Evolutionary conservation across 805 yeast genomes (phyloP), one percentile per base, ranked within the genome.

Genomic region (Candida coleopterorum): DNA sequence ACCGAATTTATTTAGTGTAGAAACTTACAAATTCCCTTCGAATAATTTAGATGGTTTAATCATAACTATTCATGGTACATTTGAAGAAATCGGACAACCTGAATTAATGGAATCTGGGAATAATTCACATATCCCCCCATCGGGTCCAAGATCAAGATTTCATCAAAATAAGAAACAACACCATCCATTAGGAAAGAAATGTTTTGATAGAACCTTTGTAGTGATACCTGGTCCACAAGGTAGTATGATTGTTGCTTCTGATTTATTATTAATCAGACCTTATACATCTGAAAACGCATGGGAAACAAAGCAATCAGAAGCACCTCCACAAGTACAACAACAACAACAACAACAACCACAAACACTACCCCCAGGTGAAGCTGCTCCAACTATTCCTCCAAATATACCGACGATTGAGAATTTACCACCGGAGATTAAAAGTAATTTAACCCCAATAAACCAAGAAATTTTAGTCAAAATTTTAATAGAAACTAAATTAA

Each of bases 201-300:
- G 93, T 8, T 93, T 93, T 58, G 98, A 93, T 56, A 73, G 98
- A 52, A 71, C 81, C 0, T 79, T 93, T 54, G 68, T 85, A n/a
- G 80, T 88, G 2, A 79, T 85, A 10, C 81, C 80, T 2, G 82
- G 81, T 10, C 74, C 79, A 12, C 72, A 73, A 39, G 84, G 88
- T 4, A 64, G 76, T 21, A 76, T 86, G 66, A 66, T 87, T n/a
- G 78, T 93, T 21, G 96, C 95, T 11, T 82, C 94, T 23, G 98
- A 93, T 59, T 56, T 85, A 54, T 65, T 93, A 35, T 68, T 79
- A 11, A 60, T 93, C 3, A 77, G 95, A 44, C 71, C 80, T 6
- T 71, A 63, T 45, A 69, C 79, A 1, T 77, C 75, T 4, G 47
- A 60, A 17, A 67, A 72, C 18, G 72, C 85, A 0, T 85, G 90